Conservation (phyloP, 2,329 filamentous ascomycete genomes). For the Neophaeococcomyces mojaviensis region DNA sequence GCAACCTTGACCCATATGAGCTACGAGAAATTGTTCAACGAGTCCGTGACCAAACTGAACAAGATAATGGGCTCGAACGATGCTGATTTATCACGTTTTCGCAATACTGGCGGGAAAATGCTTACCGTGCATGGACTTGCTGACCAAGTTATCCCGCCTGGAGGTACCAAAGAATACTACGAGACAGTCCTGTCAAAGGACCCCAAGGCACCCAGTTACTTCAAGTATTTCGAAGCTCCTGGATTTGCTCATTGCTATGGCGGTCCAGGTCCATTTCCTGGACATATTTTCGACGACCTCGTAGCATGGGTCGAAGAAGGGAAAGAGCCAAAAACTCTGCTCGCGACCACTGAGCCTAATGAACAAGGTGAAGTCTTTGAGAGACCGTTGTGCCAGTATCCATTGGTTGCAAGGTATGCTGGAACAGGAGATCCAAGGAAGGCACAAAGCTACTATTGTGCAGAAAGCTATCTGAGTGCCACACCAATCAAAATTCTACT, state of each 20-base stretch:
- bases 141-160: constrained; percentile 46
- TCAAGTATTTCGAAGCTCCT: constrained; percentile 33
- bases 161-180: constrained; percentile 47
- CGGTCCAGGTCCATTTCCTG: constrained; percentile 28
- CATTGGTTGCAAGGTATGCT: constrained; percentile 31
- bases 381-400: constrained; percentile 41
- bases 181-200: constrained; percentile 18
- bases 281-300: constrained; percentile 30
- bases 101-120: constrained; percentile 34
- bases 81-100: constrained; percentile 32
- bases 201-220: constrained; percentile 30
- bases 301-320: constrained; percentile 35
- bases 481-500: background rate
- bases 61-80: constrained; percentile 31
- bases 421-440: constrained; percentile 28
- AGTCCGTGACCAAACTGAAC: constrained; percentile 27
- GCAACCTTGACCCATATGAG: constrained; percentile 25
- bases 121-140: constrained; percentile 46
- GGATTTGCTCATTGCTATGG: constrained; percentile 31
- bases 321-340: constrained; percentile 26
- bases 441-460: constrained; percentile 25
- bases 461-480: background rate
- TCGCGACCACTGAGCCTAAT: constrained; percentile 21
- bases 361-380: constrained; percentile 31
- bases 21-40: constrained; percentile 22